Base-by-base conservation (phyloP, 768 basidiomycete genomes). In the Cubamyces sp. region DNA sequence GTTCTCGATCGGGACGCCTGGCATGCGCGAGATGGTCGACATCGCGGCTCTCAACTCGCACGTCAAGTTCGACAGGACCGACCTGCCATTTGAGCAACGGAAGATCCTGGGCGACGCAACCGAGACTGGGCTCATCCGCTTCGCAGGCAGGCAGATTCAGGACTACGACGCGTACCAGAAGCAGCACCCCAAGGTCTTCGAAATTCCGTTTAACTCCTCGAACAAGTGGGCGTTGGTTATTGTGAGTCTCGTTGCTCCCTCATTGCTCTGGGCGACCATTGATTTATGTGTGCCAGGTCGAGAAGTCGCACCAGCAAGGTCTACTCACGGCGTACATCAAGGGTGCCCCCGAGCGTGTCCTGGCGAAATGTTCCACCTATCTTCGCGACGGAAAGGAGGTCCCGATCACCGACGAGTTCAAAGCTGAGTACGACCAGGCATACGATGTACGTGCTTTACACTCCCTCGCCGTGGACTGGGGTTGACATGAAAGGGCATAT, bases 221-320 rank as follows among this genome's bases (percentile, higher is more conserved):
- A 88, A 88, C 70, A 89, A 89, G 75, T 89, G 87, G 87, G 87
- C 87, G 21, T 71, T 89, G 54, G 85, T 85, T 49, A 86, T 87
- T 48, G 87, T 87, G 57, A 71, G 82, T 78, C 4, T 15, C 48
- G 28, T 11, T 9, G 21, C 6, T 7, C 21, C 16, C 47, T n/a
- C 6, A 18, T 3, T 23, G 3, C 25, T 37, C 25, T 15, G 48
- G 5, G 14, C 1, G n/a, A 49, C 7, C 26, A 18, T 28, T 49
- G 21, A 49, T 5, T 16, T 16, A 23, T 23, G 8, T 26, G 5
- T 11, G 9, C 15, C 54, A 87, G 86, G 73, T 87, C 40, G 78
- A 85, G 57, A 87, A 85, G 71, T 70, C 78, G 2, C 87, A 88
- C 68, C 59, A 66, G 8, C 71, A 72, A 41, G 87, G 87, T 1